phyloP scores from a whole-genome alignment of 2,329 filamentous ascomycete species.

The Verticillium isaacii region DNA sequence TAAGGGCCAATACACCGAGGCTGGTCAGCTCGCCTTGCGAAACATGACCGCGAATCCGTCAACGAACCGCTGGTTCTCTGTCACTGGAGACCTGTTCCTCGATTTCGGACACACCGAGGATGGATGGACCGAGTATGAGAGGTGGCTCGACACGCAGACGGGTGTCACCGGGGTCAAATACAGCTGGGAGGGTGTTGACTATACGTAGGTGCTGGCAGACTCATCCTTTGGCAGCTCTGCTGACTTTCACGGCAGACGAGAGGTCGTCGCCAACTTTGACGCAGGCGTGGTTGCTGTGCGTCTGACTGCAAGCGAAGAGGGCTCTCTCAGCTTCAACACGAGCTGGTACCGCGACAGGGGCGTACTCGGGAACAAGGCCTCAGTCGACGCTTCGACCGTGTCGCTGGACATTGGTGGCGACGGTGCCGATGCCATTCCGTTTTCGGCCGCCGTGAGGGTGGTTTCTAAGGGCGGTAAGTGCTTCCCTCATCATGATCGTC shows the following conservation, averaged over 20 bases:
- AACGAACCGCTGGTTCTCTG: slow-evolving; percentile 32
- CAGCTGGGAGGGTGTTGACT: slow-evolving; percentile 21
- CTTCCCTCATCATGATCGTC: too few relatives aligned
- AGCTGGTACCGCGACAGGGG: slow-evolving; percentile 4
- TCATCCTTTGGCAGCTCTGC: not conserved
- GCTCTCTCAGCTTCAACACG: slow-evolving; percentile 16
- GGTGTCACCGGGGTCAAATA: slow-evolving; percentile 32
- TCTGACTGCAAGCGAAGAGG: slow-evolving; percentile 10
- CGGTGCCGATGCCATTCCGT: slow-evolving; percentile 17
- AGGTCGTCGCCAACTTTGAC: slow-evolving; percentile 36
- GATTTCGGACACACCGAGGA: slow-evolving; percentile 27
- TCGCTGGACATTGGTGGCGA: not conserved
- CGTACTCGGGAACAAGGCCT: slow-evolving; percentile 5
- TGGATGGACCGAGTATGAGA: slow-evolving; percentile 25
- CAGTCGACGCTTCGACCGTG: slow-evolving; percentile 3
- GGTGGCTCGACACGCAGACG: slow-evolving; percentile 31
- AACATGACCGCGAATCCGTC: slow-evolving; percentile 31
- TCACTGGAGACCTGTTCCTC: slow-evolving; percentile 26
- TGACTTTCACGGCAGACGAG: slow-evolving; percentile 21
- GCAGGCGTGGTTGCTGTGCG: slow-evolving; percentile 31
- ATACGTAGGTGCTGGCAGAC: slow-evolving; percentile 11
- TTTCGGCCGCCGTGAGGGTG: slow-evolving; percentile 13
- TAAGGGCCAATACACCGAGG: slow-evolving; percentile 28
- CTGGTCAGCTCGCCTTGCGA: slow-evolving; percentile 26
- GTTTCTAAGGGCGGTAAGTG: slow-evolving; percentile 13